These are phyloP conservation scores for Alternaria novae-zelandiae DNA, from an alignment of 2,329 filamentous ascomycete species.

Conservation along the genomic window DNA sequence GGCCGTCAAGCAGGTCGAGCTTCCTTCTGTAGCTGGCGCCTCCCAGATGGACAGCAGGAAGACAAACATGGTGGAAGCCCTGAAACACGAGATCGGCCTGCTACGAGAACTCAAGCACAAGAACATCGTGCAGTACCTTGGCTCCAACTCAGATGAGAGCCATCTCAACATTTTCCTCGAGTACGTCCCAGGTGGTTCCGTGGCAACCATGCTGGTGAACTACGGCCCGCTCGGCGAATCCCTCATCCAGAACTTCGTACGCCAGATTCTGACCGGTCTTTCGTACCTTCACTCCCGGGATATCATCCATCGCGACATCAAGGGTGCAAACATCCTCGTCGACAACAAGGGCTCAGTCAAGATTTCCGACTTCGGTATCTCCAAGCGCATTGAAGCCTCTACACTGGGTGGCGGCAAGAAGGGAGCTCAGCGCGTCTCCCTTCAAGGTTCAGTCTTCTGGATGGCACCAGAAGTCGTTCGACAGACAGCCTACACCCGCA, in stretches of 20 bases:
- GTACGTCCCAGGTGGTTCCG: constrained; percentile 95
- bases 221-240: constrained; percentile 95
- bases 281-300: constrained; percentile 92
- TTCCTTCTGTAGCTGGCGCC: constrained; percentile 77
- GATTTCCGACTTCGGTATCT: constrained; percentile 98
- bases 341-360: constrained; percentile 99
- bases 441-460: constrained; percentile 98
- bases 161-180: constrained; percentile 99
- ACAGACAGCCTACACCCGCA: constrained; percentile 96
- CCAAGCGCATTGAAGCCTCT: constrained; percentile 93
- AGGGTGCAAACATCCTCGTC: constrained; percentile 97
- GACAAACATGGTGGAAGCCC: constrained; percentile 96
- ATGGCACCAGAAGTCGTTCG: constrained; percentile 99
- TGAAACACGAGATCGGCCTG: constrained; percentile 95
- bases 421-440: constrained; percentile 65
- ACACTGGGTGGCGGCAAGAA: constrained; percentile 63
- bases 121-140: constrained; percentile 98
- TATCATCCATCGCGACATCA: constrained; percentile 99
- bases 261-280: constrained; percentile 90
- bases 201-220: constrained; percentile 98
- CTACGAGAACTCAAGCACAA: constrained; percentile 92
- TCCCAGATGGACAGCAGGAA: constrained; percentile 83
- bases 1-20: constrained; percentile 97
- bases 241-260: constrained; percentile 92
- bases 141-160: constrained; percentile 87